Evolutionary conservation across 176 grass and related monocot genomes (phyloP), one percentile per base, ranked within the genome.

Genomic region (Stipa capillata): DNA sequence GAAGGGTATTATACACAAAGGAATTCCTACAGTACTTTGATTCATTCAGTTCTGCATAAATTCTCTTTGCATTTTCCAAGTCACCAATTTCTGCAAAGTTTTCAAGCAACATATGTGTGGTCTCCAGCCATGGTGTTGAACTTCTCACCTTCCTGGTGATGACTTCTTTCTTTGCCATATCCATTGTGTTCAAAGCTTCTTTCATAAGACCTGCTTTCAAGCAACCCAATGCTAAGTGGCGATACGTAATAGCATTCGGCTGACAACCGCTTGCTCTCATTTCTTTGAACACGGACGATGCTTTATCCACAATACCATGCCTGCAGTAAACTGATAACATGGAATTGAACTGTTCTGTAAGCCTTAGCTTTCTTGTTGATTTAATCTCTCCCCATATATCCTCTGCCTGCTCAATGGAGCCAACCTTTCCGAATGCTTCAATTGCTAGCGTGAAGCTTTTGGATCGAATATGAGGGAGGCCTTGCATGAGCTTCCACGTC

Each of bases 81-180:
- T 91, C 85, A 42, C 90, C 92, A 73, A 91, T 88, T 32, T 93
- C 76, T 50, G 90, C 80, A 81, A 94, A 94, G 35, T 37, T 89
- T 71, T 94, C 92, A 50, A 98, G 85, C 39, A 98, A 25, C 90
- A 94, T 89, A 48, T 89, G 69, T 27, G 96, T 91, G 27, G 87
- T 98, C 84, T 94, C 96, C 90, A 94, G 80, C 96, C 96, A 94
- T 16, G 96, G 92, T 69, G 83, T 94, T 24, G 92, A 98, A 83
- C 71, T 88, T 72, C 77, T 85, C 45, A 98, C 92, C 65, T 85
- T 88, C 60, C 72, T 87, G 20, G 83, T 83, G 51, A 91, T 71
- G 43, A 73, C 36, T 87, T 94, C 90, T 34, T 86, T 78, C 73
- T 89, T 88, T 59, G n/a, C 73, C 84, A 79, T 89, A 71, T 89